Evolutionary conservation across 108 stramenopile genomes (phyloP).

Genomic region (Nitzschia sp.): DNA sequence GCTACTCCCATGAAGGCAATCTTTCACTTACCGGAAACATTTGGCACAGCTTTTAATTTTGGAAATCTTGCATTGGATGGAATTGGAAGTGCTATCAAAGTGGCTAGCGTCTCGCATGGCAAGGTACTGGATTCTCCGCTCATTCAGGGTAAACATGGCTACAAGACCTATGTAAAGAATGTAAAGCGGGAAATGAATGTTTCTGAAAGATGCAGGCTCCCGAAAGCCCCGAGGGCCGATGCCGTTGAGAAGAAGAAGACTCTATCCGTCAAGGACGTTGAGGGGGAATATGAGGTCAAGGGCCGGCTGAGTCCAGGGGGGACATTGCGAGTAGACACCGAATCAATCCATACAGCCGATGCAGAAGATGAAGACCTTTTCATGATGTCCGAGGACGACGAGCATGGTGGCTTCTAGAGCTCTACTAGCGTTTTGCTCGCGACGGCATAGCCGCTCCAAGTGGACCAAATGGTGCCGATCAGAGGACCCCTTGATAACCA

Average conservation of each 20-base stretch:
- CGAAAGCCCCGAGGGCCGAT: background rate
- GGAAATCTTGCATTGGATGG: background rate
- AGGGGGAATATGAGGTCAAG: conserved; percentile 40
- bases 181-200: conserved; percentile 32
- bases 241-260: conserved; percentile 6
- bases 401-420: too few species aligned
- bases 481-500: too few species aligned
- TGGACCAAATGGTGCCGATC: too few species aligned
- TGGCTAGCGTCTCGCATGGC: background rate
- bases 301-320: conserved; percentile 49
- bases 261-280: conserved; percentile 2
- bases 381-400: background rate
- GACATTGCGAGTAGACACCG: conserved; percentile 28
- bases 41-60: background rate
- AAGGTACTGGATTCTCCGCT: background rate
- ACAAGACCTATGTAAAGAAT: conserved; percentile 50
- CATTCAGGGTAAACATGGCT: conserved; percentile 16
- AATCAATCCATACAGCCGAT: background rate
- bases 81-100: conserved; percentile 36
- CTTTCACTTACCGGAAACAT: conserved; percentile 12
- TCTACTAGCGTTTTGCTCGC: too few species aligned
- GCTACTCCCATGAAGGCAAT: conserved; percentile 48
- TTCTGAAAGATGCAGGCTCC: conserved; percentile 17
- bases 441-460: too few species aligned
- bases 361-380: conserved; percentile 9